Base-by-base conservation (phyloP, 2,329 filamentous ascomycete species). In the Hypoxylon sp. region DNA sequence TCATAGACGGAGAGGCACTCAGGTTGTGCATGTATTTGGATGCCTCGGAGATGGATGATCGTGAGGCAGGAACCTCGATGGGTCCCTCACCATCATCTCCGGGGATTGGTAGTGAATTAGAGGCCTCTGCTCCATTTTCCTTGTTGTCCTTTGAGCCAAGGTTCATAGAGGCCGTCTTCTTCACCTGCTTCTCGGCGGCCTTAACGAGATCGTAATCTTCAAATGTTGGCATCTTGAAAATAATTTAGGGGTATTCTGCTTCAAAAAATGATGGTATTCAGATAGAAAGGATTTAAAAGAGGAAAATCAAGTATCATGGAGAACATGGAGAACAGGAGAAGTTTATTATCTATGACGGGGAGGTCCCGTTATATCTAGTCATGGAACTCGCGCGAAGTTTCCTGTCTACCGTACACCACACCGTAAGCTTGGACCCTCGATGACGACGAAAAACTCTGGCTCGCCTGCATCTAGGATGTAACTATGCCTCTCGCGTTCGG, bases 11-110 rank as follows among this genome's bases (percentile, higher is more conserved):
- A 13, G 86, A 83, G 50, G 90, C 81, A 75, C 89, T 92, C 75
- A 94, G 83, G 75, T 87, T 89, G 85, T 93, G 91, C 91, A 93
- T 93, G 80, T 90, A 91, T 72, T 86, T 84, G 48, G 86, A 81
- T 26, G 88, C 88, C 81, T 94, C 90, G 33, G 91, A 90, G 70
- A 92, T 87, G 59, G 90, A 87, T 59, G 88, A 91, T 72, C 90
- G 83, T 61, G 89, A 87, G 24, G 91, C 90, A 44, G 91, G 91
- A 51, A 94, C 85, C 81, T 93, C 91, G 75, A 93, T 87, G 47
- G 89, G 83, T 59, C 84, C 85, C 66, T 84, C 75, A 17, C 78
- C 81, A 51, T 80, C 72, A 26, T 84, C 83, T 46, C 80, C 80
- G 33, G 85, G 85, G 62, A 84, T 81, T 57, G 79, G 71, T 37